phyloP scores from a whole-genome alignment of 1,284 basidiomycete genomes.

The Leucoagaricus sp. region DNA sequence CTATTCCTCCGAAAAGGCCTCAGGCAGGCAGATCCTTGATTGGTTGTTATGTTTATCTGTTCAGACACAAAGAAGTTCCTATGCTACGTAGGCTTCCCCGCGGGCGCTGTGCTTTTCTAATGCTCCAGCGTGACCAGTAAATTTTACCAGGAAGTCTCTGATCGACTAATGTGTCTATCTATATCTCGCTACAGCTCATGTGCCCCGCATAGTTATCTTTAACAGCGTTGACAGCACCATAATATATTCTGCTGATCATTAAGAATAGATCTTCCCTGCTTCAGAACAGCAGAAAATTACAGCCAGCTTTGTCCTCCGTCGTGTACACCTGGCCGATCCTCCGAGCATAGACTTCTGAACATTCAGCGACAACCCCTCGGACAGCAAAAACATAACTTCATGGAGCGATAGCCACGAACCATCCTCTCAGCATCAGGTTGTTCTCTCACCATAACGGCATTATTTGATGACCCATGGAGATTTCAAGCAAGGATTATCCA shows the following conservation, averaged over 20 bases:
- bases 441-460: not conserved
- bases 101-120: slow-evolving; percentile 13
- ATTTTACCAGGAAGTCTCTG: not conserved
- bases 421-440: not conserved
- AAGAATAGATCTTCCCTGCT: not conserved
- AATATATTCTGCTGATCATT: not conserved
- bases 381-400: not conserved
- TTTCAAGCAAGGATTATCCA: not conserved
- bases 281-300: not conserved
- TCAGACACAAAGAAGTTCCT: not conserved
- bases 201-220: not conserved
- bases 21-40: not conserved
- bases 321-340: not conserved
- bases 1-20: not conserved
- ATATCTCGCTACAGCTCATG: not conserved
- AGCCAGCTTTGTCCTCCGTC: not conserved
- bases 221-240: not conserved
- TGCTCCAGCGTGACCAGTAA: slow-evolving; percentile 9
- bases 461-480: not conserved
- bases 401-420: not conserved
- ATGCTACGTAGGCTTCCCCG: not conserved
- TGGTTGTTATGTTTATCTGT: slow-evolving; percentile 1
- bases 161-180: not conserved
- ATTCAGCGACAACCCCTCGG: not conserved
- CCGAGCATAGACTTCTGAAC: no score